Base-by-base conservation (phyloP, 164 flowering plant genomes). In the Chimonanthus salicifolius region DNA sequence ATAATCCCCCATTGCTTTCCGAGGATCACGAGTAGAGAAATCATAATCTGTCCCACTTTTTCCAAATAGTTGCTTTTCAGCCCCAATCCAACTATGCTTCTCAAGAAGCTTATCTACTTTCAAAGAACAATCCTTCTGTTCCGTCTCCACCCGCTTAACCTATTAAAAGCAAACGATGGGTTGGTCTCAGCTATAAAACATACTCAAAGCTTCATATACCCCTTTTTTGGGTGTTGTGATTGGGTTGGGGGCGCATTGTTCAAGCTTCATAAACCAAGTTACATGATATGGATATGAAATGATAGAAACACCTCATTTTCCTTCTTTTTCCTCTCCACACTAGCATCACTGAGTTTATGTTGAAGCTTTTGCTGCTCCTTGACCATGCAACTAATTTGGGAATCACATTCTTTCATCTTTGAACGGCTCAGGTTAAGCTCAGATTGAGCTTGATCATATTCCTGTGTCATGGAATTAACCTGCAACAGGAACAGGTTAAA, bases 11-110 rank as follows among this genome's bases (percentile, higher is more conserved):
- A 85, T 92, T 65, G 97, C 88, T 83, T 83, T 91, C 18, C 2
- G 67, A 80, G 97, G 97, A 83, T 94, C 88, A 64, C 92, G 84
- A 21, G 92, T 85, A 72, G 79, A 76, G 80, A 96, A 96, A 82
- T 96, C 95, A 86, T 96, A 96, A 81, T 96, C 99, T 64, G 89
- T 89, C 20, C 98, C 97, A 79, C 82, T 84, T 84, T 82, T 89
- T 74, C 99, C 99, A 84, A 96, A 96, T 15, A 90, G 83, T 63
- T 91, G 98, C 73, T 86, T 92, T 85, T 96, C 97, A 77, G 94
- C 84, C 70, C 85, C 84, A 78, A 96, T 94, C 99, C 99, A 96
- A 51, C 93, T 84, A 87, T 94, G 87, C 85, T 88, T 96, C 80
- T 94, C 97, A 67, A 92, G 78, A 72, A 96, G 80, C 80, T 82